Evolutionary conservation across 257 asterid species (phyloP), one percentile per base, ranked within the genome.

Genomic region (Leonotis leonurus): DNA sequence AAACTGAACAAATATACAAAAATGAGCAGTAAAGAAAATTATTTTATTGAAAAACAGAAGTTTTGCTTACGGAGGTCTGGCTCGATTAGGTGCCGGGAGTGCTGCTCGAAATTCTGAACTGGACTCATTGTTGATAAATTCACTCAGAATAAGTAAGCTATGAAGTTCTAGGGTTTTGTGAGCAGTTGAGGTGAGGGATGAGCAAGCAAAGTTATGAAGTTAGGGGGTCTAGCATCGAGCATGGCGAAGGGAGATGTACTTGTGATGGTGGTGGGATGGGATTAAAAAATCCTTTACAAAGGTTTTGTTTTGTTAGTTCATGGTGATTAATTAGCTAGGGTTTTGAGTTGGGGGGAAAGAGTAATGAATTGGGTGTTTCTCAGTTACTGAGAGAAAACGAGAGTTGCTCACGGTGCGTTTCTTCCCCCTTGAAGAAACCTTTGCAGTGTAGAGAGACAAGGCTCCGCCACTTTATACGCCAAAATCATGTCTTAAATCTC

Each of bases 41-140:
- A n/a, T n/a, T n/a, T n/a, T n/a, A n/a, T n/a, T n/a, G 11, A n/a
- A 16, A 43, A 43, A 6, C 12, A 33, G 12, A 6, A 43, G 16
- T 14, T 35, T 54, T 26, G 20, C 78, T 32, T 86, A 92, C 99
- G 71, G 68, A 86, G 85, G 69, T 89, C 94, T 36, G 83, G 80
- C 20, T 92, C 97, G 54, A 75, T 65, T 37, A 92, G 85, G 69
- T 76, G 90, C 37, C 93, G 91, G 56, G 99, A 64, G 77, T 92
- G 99, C 44, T 83, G 97, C 76, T 92, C 97, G 85, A 92, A 86
- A 77, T 92, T 87, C 84, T 85, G 94, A 71, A 92, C 79, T 20
- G 99, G 99, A 46, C 97, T 81, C 99, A 92, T 90, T 60, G 58
- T 64, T 75, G 46, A 46, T 16, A 48, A 70, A 52, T 53, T 29